Conservation (phyloP, 2,329 filamentous ascomycete species). For the Fusarium avenaceum region DNA sequence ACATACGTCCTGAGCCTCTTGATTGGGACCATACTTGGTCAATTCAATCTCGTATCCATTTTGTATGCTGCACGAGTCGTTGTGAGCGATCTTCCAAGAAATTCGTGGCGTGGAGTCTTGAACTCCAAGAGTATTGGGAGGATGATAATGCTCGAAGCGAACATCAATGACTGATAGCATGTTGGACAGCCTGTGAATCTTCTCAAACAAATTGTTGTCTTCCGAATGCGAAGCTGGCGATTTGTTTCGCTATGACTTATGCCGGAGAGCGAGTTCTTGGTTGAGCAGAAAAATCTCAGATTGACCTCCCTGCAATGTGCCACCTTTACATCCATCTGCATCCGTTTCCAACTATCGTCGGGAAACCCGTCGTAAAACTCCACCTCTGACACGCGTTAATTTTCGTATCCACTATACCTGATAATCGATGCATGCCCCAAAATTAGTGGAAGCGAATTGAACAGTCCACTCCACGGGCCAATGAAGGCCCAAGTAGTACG, state of each 20-base stretch:
- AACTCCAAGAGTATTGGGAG: constrained; percentile 16
- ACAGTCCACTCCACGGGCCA: background rate
- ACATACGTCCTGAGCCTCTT: background rate
- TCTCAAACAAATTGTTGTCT: background rate
- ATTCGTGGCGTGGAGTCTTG: constrained; percentile 20
- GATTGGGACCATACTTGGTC: background rate
- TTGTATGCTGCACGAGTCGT: constrained; percentile 4
- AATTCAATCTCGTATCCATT: constrained; percentile 32
- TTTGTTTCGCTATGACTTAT: background rate
- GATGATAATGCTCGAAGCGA: constrained; percentile 28
- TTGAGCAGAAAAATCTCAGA: background rate
- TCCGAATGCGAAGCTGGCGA: background rate
- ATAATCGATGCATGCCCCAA: no score
- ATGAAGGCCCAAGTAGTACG: background rate
- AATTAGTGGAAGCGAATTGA: no score
- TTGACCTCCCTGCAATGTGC: background rate
- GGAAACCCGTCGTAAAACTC: constrained; percentile 6
- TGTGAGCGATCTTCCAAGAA: constrained; percentile 24
- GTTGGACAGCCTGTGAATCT: background rate
- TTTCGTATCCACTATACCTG: background rate
- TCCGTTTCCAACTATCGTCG: background rate
- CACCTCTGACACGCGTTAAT: background rate
- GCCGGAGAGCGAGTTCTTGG: background rate
- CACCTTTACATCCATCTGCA: background rate
- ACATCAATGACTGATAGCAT: constrained; percentile 11